Percentiles rank a stretch among this genome's conserved stretches.
Conservation (phyloP, 768 basidiomycete species). For the Hericium alpestre region DNA sequence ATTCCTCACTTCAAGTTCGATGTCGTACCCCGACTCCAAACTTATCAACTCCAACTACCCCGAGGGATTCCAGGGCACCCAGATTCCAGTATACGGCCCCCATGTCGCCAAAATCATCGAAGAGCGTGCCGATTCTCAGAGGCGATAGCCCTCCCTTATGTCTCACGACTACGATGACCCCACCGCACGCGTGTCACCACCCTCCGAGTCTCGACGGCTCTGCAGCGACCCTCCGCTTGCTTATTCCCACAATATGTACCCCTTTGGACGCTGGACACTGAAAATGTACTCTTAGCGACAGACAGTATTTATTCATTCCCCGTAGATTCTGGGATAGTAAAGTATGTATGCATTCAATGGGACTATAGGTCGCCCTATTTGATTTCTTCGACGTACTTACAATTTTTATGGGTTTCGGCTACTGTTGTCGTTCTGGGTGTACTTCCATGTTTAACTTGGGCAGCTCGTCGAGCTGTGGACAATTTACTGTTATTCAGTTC, state of each 20-base stretch:
- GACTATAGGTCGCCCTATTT: too few relatives aligned
- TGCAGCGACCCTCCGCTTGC: not conserved
- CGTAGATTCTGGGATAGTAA: too few relatives aligned
- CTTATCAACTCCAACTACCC: conserved; percentile 49
- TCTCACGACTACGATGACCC: not conserved
- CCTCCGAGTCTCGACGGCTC: too few relatives aligned
- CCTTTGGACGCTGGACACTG: not conserved
- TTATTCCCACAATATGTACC: not conserved
- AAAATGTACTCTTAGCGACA: too few relatives aligned
- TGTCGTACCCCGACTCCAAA: conserved; percentile 37
- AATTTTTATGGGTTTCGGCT: too few relatives aligned
- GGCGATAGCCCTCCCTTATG: not conserved
- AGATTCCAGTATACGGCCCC: conserved; percentile 65
- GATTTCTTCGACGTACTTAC: too few relatives aligned
- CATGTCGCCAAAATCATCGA: conserved; percentile 61
- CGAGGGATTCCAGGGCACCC: conserved; percentile 73
- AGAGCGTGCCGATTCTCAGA: conserved; percentile 36
- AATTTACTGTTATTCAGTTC: too few relatives aligned
- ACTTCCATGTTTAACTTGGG: too few relatives aligned
- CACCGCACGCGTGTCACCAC: not conserved
- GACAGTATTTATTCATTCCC: too few relatives aligned
- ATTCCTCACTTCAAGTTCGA: conserved; percentile 15
- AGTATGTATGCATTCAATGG: too few relatives aligned
- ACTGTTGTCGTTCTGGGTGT: too few relatives aligned
- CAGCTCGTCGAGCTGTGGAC: too few relatives aligned